These are phyloP conservation scores for Aethionema arabicum DNA, from an alignment of 345 rosid species.

Conservation along the genomic window DNA sequence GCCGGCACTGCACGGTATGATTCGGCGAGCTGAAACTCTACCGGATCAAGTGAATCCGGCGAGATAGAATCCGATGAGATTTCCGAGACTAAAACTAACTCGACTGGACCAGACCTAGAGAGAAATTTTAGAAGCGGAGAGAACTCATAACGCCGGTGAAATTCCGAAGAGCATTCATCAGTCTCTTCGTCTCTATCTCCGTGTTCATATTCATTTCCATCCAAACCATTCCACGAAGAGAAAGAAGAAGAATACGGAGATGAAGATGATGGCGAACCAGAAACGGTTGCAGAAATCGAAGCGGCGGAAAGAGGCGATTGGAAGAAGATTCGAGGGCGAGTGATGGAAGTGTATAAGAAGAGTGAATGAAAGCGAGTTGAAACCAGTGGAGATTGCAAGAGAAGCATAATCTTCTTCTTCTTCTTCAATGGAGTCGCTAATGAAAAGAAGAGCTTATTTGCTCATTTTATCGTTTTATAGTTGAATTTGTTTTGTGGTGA, in stretches of 20 bases:
- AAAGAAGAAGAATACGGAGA: slow-evolving; percentile 26
- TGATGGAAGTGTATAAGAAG: slow-evolving; percentile 29
- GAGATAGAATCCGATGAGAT: slow-evolving; percentile 33
- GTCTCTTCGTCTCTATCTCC: slow-evolving; percentile 23
- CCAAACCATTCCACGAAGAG: slow-evolving; percentile 27
- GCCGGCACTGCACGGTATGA: slow-evolving; percentile 84
- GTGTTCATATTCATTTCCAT: neutral
- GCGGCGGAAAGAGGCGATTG: slow-evolving; percentile 34
- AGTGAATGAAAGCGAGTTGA: slow-evolving; percentile 51
- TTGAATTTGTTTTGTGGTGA: neutral
- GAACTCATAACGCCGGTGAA: slow-evolving; percentile 74
- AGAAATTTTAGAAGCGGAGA: slow-evolving; percentile 74
- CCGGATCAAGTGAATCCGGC: slow-evolving; percentile 51
- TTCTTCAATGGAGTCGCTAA: slow-evolving; percentile 29
- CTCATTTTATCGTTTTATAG: slow-evolving; percentile 3
- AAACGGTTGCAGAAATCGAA: slow-evolving; percentile 31
- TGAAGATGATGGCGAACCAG: slow-evolving; percentile 22
- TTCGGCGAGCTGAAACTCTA: slow-evolving; percentile 74
- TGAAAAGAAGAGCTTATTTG: neutral
- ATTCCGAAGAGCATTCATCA: slow-evolving; percentile 47
- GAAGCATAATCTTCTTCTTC: slow-evolving; percentile 42
- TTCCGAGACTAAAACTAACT: slow-evolving; percentile 29
- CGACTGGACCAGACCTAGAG: slow-evolving; percentile 39
- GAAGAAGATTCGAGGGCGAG: slow-evolving; percentile 43
- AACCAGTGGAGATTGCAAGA: slow-evolving; percentile 49